Evolutionary conservation across 345 rosid genomes (phyloP), one percentile per base, ranked within the genome.

Genomic region (Dipteronia sinensis): DNA sequence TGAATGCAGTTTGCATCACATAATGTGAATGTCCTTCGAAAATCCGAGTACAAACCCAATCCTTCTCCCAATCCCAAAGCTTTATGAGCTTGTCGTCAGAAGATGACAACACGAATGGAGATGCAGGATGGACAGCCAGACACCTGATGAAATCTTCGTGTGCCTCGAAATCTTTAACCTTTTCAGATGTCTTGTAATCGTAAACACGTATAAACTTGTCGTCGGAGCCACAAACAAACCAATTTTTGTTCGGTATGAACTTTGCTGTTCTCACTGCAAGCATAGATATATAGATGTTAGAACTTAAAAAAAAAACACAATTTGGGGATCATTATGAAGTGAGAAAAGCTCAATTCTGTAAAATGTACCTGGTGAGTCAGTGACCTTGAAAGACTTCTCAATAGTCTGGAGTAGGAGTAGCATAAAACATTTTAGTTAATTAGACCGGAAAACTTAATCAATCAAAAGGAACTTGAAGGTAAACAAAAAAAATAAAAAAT

Each of bases 11-110:
- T 88, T 97, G 98, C 99, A 97, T 97, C 76, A 97, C 98, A 91
- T 93, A 94, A 84, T 97, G 98, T 6, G 99, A 97, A 75, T 97
- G 99, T 23, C 98, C 99, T 87, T 97, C 98, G 76, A 97, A 97
- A 59, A 93, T 92, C 81, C 93, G 98, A 81, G 97, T 89, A 78
- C 99, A 97, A 53, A 86, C 86, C 99, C 99, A 97, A 82, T 97
- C 97, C 85, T 94, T 94, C 80, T 97, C 99, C 99, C 99, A 97
- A 77, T 97, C 98, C 99, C 99, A 97, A 76, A 97, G 98, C 85
- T 97, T 97, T 75, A 97, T 94, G 78, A 97, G 99, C 99, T 90
- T 97, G 85, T 97, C 99, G 90, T 97, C 99, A 63, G 99, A 97
- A 64, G 98, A 89, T 73, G 99, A 97, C 86, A 97, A 78, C 83